Conservation (phyloP, 1,284 basidiomycete genomes). For the Sanghuangporus sanghuang region DNA sequence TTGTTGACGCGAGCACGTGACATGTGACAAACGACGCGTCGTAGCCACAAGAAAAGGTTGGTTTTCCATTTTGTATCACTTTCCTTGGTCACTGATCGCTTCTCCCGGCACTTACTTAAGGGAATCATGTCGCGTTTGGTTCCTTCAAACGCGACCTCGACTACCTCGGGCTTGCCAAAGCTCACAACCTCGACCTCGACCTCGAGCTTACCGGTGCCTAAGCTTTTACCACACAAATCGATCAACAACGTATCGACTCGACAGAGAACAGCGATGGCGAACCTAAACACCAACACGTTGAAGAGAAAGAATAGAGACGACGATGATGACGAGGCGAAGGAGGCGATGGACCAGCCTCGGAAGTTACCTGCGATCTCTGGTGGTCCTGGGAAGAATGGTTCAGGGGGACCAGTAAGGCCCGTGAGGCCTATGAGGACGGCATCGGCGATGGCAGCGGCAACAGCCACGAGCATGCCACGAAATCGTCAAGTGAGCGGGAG, state of each 20-base stretch:
- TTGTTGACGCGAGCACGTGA: constrained; percentile 1
- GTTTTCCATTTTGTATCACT: not conserved
- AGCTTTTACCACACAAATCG: not conserved
- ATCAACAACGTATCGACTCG: constrained; percentile 12
- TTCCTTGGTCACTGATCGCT: not conserved
- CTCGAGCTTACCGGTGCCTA: not conserved
- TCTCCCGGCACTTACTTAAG: not conserved
- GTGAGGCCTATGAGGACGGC: constrained; percentile 20
- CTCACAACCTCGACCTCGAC: constrained; percentile 8
- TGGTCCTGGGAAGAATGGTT: constrained; percentile 23
- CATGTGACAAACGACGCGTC: not conserved
- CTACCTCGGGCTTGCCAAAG: constrained; percentile 7
- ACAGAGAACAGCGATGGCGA: not conserved
- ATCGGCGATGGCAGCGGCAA: constrained; percentile 10
- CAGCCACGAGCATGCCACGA: constrained; percentile 22
- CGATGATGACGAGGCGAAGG: constrained; percentile 30
- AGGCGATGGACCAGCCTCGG: constrained; percentile 33
- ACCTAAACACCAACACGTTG: constrained; percentile 21
- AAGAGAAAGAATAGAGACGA: constrained; percentile 38
- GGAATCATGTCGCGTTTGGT: constrained; percentile 14
- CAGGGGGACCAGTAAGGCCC: constrained; percentile 32
- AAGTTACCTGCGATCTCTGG: constrained; percentile 44
- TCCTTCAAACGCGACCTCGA: not conserved
- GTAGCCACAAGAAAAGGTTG: not conserved
- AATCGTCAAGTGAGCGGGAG: constrained; percentile 20